Percentiles rank a stretch among this genome's conserved stretches.
Evolutionary conservation across 768 basidiomycete species (phyloP).

Genomic region (Rhodotorula paludigena): DNA sequence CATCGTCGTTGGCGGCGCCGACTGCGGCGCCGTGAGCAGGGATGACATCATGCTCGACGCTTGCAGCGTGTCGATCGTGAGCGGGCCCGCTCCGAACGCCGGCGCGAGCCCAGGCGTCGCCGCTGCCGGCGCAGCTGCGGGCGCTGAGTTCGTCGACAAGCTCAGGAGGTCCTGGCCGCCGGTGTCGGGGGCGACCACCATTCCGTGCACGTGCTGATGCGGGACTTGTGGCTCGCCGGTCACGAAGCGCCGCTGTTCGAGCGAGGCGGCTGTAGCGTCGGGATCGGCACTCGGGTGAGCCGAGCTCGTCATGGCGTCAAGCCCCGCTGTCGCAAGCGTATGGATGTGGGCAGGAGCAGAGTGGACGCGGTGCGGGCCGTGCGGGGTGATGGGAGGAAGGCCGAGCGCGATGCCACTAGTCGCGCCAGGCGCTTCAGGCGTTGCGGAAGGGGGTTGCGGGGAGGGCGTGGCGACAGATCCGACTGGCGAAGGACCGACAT

Average conservation of each 20-base stretch:
- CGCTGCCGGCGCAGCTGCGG: not conserved
- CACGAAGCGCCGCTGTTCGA: constrained; percentile 9
- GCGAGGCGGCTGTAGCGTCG: constrained; percentile 10
- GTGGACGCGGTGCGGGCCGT: constrained; percentile 21
- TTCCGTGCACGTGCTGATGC: not conserved
- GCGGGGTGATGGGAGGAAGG: constrained; percentile 3
- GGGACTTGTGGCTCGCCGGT: not conserved
- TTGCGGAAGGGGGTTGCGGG: constrained; percentile 7
- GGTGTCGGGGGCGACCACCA: not conserved
- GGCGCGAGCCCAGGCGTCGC: not conserved
- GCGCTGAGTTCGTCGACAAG: not conserved
- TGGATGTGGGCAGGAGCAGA: constrained; percentile 31
- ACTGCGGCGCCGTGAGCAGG: not conserved
- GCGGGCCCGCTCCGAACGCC: not conserved
- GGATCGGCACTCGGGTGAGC: constrained; percentile 7
- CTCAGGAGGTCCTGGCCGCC: not conserved
- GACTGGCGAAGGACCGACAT: constrained; percentile 8
- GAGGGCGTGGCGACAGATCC: not conserved
- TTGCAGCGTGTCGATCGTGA: not conserved
- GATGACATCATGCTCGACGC: not conserved
- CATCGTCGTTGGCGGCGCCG: not conserved
- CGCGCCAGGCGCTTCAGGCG: not conserved
- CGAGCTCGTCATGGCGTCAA: not conserved
- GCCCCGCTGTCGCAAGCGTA: constrained; percentile 15
- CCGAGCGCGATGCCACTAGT: constrained; percentile 23